These are phyloP conservation scores for Plasmodium yoelii DNA, from an alignment of 169 alveolate species.

Conservation along the genomic window DNA sequence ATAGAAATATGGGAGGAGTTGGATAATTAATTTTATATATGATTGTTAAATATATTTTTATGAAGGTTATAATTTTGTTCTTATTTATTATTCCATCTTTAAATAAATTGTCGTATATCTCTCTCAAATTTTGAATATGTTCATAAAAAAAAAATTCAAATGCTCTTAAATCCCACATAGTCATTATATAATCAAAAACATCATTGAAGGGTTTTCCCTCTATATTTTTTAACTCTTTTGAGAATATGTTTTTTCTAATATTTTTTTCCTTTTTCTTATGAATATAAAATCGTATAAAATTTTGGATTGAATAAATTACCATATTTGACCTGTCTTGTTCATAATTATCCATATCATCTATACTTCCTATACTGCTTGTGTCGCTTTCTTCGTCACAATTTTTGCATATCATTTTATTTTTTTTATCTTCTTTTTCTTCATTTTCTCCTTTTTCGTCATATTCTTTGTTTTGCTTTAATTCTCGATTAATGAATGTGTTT, in stretches of 20 bases:
- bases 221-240: constrained; percentile 32
- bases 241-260: constrained; percentile 17
- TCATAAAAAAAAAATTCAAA: constrained; percentile 55
- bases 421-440: not conserved
- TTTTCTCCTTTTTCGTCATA: not conserved
- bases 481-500: not conserved
- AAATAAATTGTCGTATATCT: constrained; percentile 50
- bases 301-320: not conserved
- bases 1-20: constrained; percentile 66
- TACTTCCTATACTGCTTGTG: not conserved
- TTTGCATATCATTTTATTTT: no score
- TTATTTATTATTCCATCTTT: constrained; percentile 57
- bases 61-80: constrained; percentile 29
- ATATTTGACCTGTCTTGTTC: constrained; percentile 3
- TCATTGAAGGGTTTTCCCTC: constrained; percentile 53
- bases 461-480: not conserved
- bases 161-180: constrained; percentile 20
- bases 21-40: constrained; percentile 48
- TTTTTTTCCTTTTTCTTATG: constrained; percentile 22
- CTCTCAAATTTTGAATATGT: constrained; percentile 55
- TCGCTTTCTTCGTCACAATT: not conserved
- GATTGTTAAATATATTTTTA: constrained; percentile 29
- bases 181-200: constrained; percentile 44
- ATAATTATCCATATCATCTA: not conserved
- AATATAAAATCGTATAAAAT: constrained; percentile 38